Evolutionary conservation across 1,284 basidiomycete genomes (phyloP), one percentile per base, ranked within the genome.

Genomic region (Pholiota adiposa): DNA sequence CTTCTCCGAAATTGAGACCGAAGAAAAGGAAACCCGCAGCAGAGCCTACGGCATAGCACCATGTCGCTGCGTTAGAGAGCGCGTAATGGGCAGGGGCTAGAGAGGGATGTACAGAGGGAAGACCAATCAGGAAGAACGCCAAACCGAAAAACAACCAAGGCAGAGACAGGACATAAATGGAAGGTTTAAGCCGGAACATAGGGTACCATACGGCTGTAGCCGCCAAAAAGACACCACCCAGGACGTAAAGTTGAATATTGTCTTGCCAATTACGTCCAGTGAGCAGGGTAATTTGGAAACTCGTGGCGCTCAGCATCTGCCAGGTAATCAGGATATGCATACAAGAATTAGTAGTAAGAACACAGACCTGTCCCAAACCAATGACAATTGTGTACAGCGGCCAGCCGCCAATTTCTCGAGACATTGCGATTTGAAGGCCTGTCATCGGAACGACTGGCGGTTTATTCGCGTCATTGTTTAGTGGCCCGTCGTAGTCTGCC

Each of bases 1-100:
- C 94, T 79, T 97, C 94, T 76, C 94, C 94, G 73, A 96, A 97
- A 77, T 97, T 97, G 65, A 96, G 83, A 73, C 94, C 94, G 70
- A 97, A 97, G 84, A 94, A 96, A 59, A 88, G 77, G 82, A 96
- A 97, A 18, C 92, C 89, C 38, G 92, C 94, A 8, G 94, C 89
- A 29, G 94, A 96, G 12, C 91, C 94, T 51, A 93, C 77, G 48
- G 94, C 94, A 76, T 97, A 97, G 54, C 81, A 84, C 93, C 94
- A 96, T 0, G 93, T 95, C 14, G 94, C 93, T 34, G 87, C 78
- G 69, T 88, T 90, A 34, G 92, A 82, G 46, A 96, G 76, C 55
- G 83, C 83, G 38, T 81, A 79, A 63, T 92, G 90, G 4, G 87
- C 81, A 2, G 78, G 76, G 48, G 81, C 78, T 59, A 95, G 82